Base-by-base conservation (phyloP, 345 rosid species). In the Trapa incisa region DNA sequence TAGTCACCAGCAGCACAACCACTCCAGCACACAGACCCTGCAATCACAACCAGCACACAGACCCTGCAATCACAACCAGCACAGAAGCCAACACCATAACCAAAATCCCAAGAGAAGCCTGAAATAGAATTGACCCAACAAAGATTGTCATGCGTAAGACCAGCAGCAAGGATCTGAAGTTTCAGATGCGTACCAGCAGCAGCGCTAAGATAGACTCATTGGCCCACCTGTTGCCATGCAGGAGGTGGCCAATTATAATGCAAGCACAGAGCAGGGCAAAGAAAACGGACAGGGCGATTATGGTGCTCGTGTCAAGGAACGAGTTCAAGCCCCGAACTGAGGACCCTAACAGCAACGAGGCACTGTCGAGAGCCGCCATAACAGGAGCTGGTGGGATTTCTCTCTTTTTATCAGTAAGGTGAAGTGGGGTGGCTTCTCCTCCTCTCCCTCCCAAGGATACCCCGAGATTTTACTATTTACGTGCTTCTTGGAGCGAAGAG, bases 191-290 rank as follows among this genome's bases (percentile, higher is more conserved):
- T 64, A 85, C 93, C 88, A 83, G 53, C 67, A 85, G 50, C 60
- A 87, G 88, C 3, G 90, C 88, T 10, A 86, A 77, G 72, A 81
- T 85, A n/a, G 90, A 85, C 65, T 84, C 86, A 65, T 87, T 87
- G 33, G 88, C 87, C 94, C 94, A 85, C 3, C 87, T 84, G 64
- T 85, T 80, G 75, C 80, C 88, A 69, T 87, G 88, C 12, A 87
- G 84, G 37, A 87, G 82, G 57, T 85, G 90, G 2, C 90, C 90
- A 6, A 85, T 76, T 69, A 85, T 69, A 67, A 87, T 84, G 66
- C 88, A 84, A 53, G 80, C 81, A 50, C 89, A 87, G 50, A 87
- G 87, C 37, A 87, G 85, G 32, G 87, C 54, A 47, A 85, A 84
- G 83, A 87, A 87, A 52, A 81, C 75, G 14, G 76, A 68, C 3